Evolutionary conservation across 768 basidiomycete species (phyloP), one percentile per base, ranked within the genome.

Genomic region (Rhizopogon salebrosus): DNA sequence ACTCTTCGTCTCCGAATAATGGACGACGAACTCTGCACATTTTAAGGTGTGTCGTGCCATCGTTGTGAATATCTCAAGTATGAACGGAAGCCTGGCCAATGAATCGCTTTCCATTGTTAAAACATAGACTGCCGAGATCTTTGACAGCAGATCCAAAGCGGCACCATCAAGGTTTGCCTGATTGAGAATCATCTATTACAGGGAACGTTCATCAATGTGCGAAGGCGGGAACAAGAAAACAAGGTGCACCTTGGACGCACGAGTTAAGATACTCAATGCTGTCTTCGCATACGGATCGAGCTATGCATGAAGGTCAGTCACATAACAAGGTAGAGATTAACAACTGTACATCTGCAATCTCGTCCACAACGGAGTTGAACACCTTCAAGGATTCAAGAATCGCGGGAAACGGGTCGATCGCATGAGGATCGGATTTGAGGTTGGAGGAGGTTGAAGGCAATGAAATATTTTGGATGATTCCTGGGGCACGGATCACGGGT

Each of bases 21-120:
- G 24, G 27, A 5, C 4, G 22, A 57, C 18, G 26, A 55, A 55
- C 8, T 55, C 20, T 10, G 41, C 39, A 23, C 54, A 55, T 27
- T 55, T 35, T 2, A 34, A 13, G 6, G 41, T 29, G 14, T 41
- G 29, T 24, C 45, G 49, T 9, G 51, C 50, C n/a, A 43, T 42
- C 11, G 24, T 24, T 8, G 41, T 41, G 20, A 36, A 18, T 11
- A 43, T 43, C 13, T 34, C 41, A 10, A 29, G n/a, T 48, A 36
- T 51, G 2, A 36, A 34, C 18, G 3, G 6, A 5, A 56, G 34
- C 13, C 37, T 50, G 11, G 3, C 3, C 22, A 57, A 29, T 6
- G 41, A 13, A 11, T 50, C 36, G 13, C n/a, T 35, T 38, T 36
- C 29, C 10, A 23, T 22, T 13, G 53, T 14, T 29, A 53, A 54